phyloP scores from a whole-genome alignment of 1,139 yeast genomes.

The Nematodospora anomalae region DNA sequence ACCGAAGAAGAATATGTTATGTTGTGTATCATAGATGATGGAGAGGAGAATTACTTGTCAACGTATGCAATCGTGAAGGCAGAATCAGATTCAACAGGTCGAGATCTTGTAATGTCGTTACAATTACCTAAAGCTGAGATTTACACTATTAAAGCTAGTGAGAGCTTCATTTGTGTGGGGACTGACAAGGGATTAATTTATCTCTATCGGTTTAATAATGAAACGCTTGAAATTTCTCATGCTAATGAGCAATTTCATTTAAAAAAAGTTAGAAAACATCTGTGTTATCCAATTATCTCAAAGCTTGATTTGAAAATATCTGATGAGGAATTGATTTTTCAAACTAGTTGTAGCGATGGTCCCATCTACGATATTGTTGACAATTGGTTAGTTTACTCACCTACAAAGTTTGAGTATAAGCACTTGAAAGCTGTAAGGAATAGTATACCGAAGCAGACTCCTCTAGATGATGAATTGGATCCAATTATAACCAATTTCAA shows the following conservation, averaged over 20 bases:
- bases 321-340: slow-evolving; percentile 26
- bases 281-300: slow-evolving; percentile 26
- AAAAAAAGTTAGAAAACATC: slow-evolving; percentile 23
- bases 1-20: slow-evolving; percentile 1
- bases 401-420: slow-evolving; percentile 37
- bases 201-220: slow-evolving; percentile 16
- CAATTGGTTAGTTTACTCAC: slow-evolving; percentile 52
- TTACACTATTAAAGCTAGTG: slow-evolving; percentile 22
- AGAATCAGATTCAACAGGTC: background rate
- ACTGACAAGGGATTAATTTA: slow-evolving; percentile 26
- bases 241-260: slow-evolving; percentile 24
- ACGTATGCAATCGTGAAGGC: no score
- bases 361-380: slow-evolving; percentile 54
- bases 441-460: slow-evolving; percentile 6
- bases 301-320: slow-evolving; percentile 16
- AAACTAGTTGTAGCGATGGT: slow-evolving; percentile 32
- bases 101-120: background rate
- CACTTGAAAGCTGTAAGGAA: slow-evolving; percentile 26
- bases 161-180: slow-evolving; percentile 23
- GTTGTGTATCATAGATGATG: slow-evolving; percentile 2
- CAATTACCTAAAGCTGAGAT: background rate
- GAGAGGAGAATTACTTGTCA: slow-evolving; percentile 1
- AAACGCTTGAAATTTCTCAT: slow-evolving; percentile 9
- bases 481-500: slow-evolving; percentile 14
- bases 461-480: slow-evolving; percentile 12